Evolutionary conservation across 176 grass and related monocot species (phyloP), one percentile per base, ranked within the genome.

Genomic region (Thalia dealbata): DNA sequence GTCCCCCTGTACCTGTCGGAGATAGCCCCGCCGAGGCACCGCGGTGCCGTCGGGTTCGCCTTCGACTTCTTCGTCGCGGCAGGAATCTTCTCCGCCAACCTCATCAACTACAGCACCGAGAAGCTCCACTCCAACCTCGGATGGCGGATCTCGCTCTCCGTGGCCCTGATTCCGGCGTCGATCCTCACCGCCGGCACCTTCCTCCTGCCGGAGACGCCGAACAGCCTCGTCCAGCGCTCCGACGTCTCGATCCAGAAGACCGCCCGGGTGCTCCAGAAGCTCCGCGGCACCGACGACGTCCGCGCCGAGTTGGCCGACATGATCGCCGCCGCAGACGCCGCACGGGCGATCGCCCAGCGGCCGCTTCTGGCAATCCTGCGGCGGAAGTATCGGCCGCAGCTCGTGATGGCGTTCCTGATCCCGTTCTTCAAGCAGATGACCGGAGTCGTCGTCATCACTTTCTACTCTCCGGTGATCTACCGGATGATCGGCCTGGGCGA

Each of bases 1-100:
- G 88, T 99, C 52, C 95, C 95, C 29, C 65, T 99, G 32, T 99
- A 99, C 76, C 81, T 99, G 22, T 86, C 87, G 11, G 90, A 99
- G 85, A 93, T 99, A 90, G 87, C 87, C 0, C 95, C 87, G 15
- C 83, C 95, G 0, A 80, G 55, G 3, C 82, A 91, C 77, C 85
- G 90, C 25, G 95, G 95, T n/a, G 90, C 95, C 44, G 84, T 93
- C 74, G 93, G 79, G 63, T 91, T 81, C 0, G 87, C 80, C 0
- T 99, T 93, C 32, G 90, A 91, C 56, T 85, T 99, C 56, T 86
- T 79, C 71, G 56, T 99, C 79, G 90, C 85, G 50, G 50, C 93
- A 2, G 90, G 95, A 10, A 85, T 93, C 73, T 81, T 93, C 42
- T 56, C 77, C 21, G 90, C 95, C 42, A 99, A 99, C 73, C 70